Base-by-base conservation (phyloP, 2,329 filamentous ascomycete species). In the Proliferodiscus dingleyae region DNA sequence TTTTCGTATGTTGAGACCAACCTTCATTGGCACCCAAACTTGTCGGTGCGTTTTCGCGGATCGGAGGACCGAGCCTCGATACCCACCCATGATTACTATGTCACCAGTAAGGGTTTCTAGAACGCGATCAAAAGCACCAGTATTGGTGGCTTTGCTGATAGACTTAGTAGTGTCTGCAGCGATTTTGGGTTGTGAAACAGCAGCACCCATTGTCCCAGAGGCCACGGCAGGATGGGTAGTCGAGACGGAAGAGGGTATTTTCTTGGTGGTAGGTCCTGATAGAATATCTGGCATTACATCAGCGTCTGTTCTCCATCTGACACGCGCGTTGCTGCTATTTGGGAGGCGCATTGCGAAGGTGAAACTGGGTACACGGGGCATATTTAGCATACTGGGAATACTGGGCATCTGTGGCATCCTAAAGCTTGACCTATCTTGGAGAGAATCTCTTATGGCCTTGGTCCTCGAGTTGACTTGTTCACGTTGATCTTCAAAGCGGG, bases 11-110 rank as follows among this genome's bases (percentile, higher is more conserved):
- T 95, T 95, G 41, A 97, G 70, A 1, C 91, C 90, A 22, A 95
- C 84, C 66, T 96, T 96, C 60, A 96, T 83, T 0, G 90, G 90
- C 2, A 94, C 87, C 91, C 91, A 97, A 0, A 95, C 70, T 62
- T 95, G 89, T n/a, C 89, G 81, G 60, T 91, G 81, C 3, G 87
- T 78, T 51, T 89, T 83, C 9, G 88, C 85, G 9, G 89, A 94
- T 23, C 90, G 81, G 23, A 97, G 67, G n/a, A 96, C 76, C 0
- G 90, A 95, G 3, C 91, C 91, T 53, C 91, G 78, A 61, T 96
- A 95, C 11, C 91, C 91, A 16, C 91, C 91, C 61, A 97, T 75
- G 23, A 96, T 74, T 6, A 97, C 88, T 6, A 97, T 64, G 61
- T 97, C 91, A 1, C 91, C 90, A 0, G 81, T 87, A 18, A 95